Evolutionary conservation across 2,329 filamentous ascomycete species (phyloP).

Genomic region (Botryotinia convoluta): DNA sequence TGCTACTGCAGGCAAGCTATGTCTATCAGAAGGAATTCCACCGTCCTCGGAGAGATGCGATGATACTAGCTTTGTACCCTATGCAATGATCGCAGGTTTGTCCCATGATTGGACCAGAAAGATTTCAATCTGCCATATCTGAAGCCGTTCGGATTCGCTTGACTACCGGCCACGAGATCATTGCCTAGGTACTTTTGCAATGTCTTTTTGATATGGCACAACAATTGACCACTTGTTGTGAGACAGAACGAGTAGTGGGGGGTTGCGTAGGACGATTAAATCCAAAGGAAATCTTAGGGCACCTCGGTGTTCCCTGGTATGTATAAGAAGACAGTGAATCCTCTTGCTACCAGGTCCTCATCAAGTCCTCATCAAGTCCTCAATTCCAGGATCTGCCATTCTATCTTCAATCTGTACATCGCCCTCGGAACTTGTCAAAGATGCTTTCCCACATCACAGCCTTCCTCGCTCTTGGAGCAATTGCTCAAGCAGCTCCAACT

Average conservation of each 20-base stretch:
- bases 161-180: not conserved
- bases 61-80: not conserved
- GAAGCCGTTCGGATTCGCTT: constrained; percentile 4
- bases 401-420: constrained; percentile 19
- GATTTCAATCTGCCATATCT: constrained; percentile 14
- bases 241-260: not conserved
- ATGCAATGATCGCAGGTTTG: not conserved
- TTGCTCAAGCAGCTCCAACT: constrained; percentile 29
- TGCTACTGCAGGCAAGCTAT: not conserved
- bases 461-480: constrained; percentile 31
- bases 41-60: not conserved
- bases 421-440: constrained; percentile 16
- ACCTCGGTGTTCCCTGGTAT: constrained; percentile 2
- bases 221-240: not conserved
- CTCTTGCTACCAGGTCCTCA: constrained; percentile 20
- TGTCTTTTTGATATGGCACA: not conserved
- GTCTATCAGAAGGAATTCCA: not conserved
- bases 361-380: constrained; percentile 11
- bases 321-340: constrained; percentile 28
- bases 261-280: not conserved
- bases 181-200: not conserved
- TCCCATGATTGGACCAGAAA: not conserved
- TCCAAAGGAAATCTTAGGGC: not conserved
- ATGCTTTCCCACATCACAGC: constrained; percentile 33
- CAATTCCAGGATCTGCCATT: constrained; percentile 12